Conservation (phyloP, 148 eudicot species). For the Arbutus unedo region DNA sequence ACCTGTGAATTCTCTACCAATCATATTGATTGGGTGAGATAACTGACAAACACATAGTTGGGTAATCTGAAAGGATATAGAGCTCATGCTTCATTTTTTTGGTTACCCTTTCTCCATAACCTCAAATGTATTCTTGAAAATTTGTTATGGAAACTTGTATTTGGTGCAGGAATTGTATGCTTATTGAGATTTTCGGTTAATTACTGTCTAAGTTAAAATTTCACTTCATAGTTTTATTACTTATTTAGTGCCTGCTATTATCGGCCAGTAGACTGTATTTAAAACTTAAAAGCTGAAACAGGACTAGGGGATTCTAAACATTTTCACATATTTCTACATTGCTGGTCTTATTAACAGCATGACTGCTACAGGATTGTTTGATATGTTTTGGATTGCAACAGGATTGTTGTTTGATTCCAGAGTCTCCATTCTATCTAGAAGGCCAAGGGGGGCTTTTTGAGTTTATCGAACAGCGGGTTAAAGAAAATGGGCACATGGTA, state of each 20-base stretch:
- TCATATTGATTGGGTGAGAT: neutral
- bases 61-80: neutral
- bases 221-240: neutral
- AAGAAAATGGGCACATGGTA: conserved; percentile 53
- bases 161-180: neutral
- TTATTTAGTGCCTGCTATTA: neutral
- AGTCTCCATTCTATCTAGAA: conserved; percentile 58
- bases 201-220: neutral
- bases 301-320: neutral
- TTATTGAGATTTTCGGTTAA: neutral
- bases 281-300: neutral
- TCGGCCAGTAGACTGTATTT: neutral
- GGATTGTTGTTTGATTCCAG: conserved; percentile 73
- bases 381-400: conserved; percentile 29
- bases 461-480: conserved; percentile 48
- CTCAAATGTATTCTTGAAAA: neutral
- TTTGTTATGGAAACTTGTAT: neutral
- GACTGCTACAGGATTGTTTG: conserved; percentile 10
- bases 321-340: neutral
- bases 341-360: conserved; percentile 1
- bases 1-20: neutral
- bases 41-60: neutral
- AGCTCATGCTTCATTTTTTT: neutral
- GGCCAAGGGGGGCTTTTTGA: conserved; percentile 60
- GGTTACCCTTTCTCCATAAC: neutral